phyloP scores from a whole-genome alignment of 2,329 filamentous ascomycete genomes.

The Eutypella sp. region DNA sequence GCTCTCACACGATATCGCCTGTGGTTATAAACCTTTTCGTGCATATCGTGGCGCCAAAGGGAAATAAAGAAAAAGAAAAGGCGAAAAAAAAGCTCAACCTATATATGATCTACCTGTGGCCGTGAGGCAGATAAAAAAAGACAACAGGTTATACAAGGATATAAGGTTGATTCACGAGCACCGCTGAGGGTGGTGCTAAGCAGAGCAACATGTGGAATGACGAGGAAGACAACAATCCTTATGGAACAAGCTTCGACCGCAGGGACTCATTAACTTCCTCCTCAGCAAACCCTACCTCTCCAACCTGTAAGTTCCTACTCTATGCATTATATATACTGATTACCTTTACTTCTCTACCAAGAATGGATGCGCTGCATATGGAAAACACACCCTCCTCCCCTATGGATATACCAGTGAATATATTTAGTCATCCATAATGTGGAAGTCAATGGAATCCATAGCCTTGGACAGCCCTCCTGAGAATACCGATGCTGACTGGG shows the following conservation, averaged over 20 bases:
- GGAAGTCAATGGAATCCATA: slow-evolving; percentile 34
- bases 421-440: slow-evolving; percentile 32
- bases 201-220: slow-evolving; percentile 85
- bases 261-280: slow-evolving; percentile 74
- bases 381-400: too few species aligned
- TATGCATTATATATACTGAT: slow-evolving; percentile 8
- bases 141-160: background rate
- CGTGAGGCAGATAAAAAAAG: slow-evolving; percentile 2
- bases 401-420: too few species aligned
- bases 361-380: too few species aligned
- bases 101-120: slow-evolving; percentile 3
- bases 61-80: slow-evolving; percentile 3
- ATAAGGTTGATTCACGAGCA: slow-evolving; percentile 7
- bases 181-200: slow-evolving; percentile 3
- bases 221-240: slow-evolving; percentile 91
- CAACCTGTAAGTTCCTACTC: slow-evolving; percentile 47
- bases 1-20: too few species aligned
- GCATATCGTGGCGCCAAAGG: too few species aligned
- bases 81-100: slow-evolving; percentile 6
- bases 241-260: slow-evolving; percentile 84
- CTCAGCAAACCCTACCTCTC: slow-evolving; percentile 59
- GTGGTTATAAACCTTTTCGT: too few species aligned
- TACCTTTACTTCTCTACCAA: too few species aligned
- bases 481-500: slow-evolving; percentile 42
- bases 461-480: slow-evolving; percentile 28